phyloP scores from a whole-genome alignment of 1,139 yeast species.

The Blastobotrys indianensis region DNA sequence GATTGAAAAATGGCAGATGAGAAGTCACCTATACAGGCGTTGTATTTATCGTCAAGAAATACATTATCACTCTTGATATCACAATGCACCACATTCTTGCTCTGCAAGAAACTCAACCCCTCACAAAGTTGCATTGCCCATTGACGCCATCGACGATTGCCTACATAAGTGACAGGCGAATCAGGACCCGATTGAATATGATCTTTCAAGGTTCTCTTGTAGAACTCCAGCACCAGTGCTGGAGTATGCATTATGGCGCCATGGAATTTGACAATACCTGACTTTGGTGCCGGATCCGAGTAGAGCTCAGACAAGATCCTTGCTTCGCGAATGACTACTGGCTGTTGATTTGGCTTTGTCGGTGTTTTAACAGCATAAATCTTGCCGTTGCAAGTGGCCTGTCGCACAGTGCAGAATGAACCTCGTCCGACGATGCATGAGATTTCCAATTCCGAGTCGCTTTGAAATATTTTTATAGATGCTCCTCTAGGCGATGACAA shows the following conservation, averaged over 20 bases:
- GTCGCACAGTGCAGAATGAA: slow-evolving; percentile 17
- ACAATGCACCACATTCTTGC: slow-evolving; percentile 57
- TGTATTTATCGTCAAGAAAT: slow-evolving; percentile 46
- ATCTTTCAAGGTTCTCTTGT: slow-evolving; percentile 16
- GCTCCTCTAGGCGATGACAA: slow-evolving; percentile 1
- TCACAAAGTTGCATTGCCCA: slow-evolving; percentile 45
- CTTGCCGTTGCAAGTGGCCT: slow-evolving; percentile 8
- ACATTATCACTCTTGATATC: slow-evolving; percentile 91
- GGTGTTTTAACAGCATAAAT: slow-evolving; percentile 18
- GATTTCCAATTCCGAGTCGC: slow-evolving; percentile 3
- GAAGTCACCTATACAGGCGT: slow-evolving; percentile 21
- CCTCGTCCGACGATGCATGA: slow-evolving; percentile 16
- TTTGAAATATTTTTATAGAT: not conserved
- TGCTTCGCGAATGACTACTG: slow-evolving; percentile 17
- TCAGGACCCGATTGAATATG: slow-evolving; percentile 10
- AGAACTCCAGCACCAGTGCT: slow-evolving; percentile 17
- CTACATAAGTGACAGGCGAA: slow-evolving; percentile 12
- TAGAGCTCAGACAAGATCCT: slow-evolving; percentile 13
- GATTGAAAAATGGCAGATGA: slow-evolving; percentile 17
- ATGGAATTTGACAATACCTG: slow-evolving; percentile 16
- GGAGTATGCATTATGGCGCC: slow-evolving; percentile 13
- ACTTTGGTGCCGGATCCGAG: not conserved
- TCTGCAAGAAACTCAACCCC: slow-evolving; percentile 54
- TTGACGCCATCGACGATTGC: slow-evolving; percentile 16
- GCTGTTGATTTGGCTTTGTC: slow-evolving; percentile 9